Conservation (phyloP, 768 basidiomycete species). For the Suillus sp. region DNA sequence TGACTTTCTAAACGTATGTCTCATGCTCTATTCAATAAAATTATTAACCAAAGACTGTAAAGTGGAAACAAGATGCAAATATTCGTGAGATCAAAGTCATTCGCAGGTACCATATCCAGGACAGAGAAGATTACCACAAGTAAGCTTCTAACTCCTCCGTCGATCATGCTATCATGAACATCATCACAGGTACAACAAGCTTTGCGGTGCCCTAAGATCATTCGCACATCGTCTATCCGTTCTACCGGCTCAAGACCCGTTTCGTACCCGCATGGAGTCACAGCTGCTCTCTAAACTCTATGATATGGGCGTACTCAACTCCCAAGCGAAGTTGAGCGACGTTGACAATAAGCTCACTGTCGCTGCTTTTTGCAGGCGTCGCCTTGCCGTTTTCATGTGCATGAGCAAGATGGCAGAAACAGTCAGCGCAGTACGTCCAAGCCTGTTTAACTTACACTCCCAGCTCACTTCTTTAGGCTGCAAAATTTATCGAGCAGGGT, state of each 20-base stretch:
- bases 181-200: conserved; percentile 80
- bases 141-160: conserved; percentile 29
- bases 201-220: conserved; percentile 84
- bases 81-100: conserved; percentile 91
- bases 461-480: conserved; percentile 60
- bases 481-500: conserved; percentile 97
- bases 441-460: conserved; percentile 12
- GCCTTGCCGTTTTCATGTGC: conserved; percentile 91
- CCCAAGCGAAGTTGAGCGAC: conserved; percentile 87
- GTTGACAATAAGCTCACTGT: conserved; percentile 95
- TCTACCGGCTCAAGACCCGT: conserved; percentile 88
- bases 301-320: conserved; percentile 92
- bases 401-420: conserved; percentile 94
- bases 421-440: conserved; percentile 79
- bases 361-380: conserved; percentile 87
- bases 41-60: neutral
- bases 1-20: conserved; percentile 87
- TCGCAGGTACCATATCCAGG: conserved; percentile 93
- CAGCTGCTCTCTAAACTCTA: conserved; percentile 93
- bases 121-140: conserved; percentile 95
- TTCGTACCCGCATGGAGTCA: conserved; percentile 79
- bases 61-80: conserved; percentile 98
- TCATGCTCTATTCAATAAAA: neutral
- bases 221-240: conserved; percentile 86
- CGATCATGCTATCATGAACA: conserved; percentile 9